Evolutionary conservation across 2,329 filamentous ascomycete species (phyloP).

Genomic region (Aquanectria penicillioides): DNA sequence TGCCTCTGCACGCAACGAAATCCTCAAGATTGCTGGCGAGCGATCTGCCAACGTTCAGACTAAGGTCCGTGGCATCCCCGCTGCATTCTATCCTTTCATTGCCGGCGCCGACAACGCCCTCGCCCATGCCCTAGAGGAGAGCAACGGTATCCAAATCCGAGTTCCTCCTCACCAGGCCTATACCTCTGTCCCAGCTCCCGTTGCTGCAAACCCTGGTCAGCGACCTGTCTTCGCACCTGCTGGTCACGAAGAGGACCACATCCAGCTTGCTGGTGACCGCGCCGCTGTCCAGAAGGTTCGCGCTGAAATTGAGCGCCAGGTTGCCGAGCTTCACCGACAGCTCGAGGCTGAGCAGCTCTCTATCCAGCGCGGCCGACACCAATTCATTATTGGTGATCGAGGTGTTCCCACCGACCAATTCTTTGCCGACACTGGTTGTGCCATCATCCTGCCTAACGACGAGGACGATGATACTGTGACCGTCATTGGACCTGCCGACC

Average conservation of each 20-base stretch:
- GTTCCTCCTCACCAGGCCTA: conserved; percentile 86
- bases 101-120: conserved; percentile 79
- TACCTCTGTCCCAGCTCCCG: conserved; percentile 74
- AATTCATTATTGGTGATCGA: conserved; percentile 91
- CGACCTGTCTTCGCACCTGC: conserved; percentile 77
- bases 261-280: conserved; percentile 88
- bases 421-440: conserved; percentile 89
- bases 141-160: conserved; percentile 80
- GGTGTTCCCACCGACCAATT: conserved; percentile 86
- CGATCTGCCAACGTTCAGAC: conserved; percentile 83
- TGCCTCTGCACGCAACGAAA: conserved; percentile 83
- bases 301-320: conserved; percentile 82
- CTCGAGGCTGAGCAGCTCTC: conserved; percentile 81
- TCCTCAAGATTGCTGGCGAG: conserved; percentile 88
- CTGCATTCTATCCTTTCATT: conserved; percentile 96
- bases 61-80: conserved; percentile 83
- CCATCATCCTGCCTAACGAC: conserved; percentile 81
- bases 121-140: conserved; percentile 77
- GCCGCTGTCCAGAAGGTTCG: conserved; percentile 81
- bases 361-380: conserved; percentile 88
- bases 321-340: conserved; percentile 78
- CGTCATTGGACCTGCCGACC: conserved; percentile 81
- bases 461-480: conserved; percentile 86
- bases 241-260: conserved; percentile 75
- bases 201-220: conserved; percentile 69